Evolutionary conservation across 1,284 basidiomycete species (phyloP).

Genomic region (Austroboletus rostrupii): DNA sequence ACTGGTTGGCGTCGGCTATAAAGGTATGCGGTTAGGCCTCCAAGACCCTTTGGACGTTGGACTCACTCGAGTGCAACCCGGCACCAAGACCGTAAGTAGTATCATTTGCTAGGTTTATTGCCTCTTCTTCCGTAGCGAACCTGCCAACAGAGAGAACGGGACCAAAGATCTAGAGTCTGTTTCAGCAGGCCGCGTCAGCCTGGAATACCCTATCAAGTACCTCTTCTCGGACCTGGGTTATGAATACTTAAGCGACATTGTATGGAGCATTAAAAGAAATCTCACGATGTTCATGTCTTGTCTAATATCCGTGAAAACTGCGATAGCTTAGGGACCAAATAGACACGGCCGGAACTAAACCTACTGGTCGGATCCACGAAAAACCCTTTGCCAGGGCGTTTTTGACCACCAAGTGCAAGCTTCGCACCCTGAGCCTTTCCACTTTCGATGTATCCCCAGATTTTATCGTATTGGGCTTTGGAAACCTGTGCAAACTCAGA

Average conservation of each 20-base stretch:
- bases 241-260: conserved; percentile 11
- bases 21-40: background rate
- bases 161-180: conserved; percentile 69
- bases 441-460: conserved; percentile 85
- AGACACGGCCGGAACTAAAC: conserved; percentile 23
- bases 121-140: conserved; percentile 80
- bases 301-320: conserved; percentile 72
- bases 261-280: conserved; percentile 8
- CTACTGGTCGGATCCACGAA: conserved; percentile 75
- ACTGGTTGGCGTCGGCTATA: conserved; percentile 79
- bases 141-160: conserved; percentile 75
- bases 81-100: conserved; percentile 87
- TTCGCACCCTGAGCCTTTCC: conserved; percentile 86
- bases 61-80: conserved; percentile 81
- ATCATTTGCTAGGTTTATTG: conserved; percentile 75
- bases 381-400: conserved; percentile 64
- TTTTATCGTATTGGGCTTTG: conserved; percentile 82
- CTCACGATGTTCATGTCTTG: conserved; percentile 77
- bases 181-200: conserved; percentile 6
- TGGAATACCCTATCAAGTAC: conserved; percentile 30
- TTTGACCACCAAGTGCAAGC: conserved; percentile 74
- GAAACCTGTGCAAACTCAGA: conserved; percentile 54
- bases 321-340: conserved; percentile 1
- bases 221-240: conserved; percentile 66
- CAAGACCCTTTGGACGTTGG: background rate